Percentiles rank a stretch among this genome's conserved stretches.
Conservation (phyloP, 1,284 basidiomycete species). For the Quambalaria eucalypti region DNA sequence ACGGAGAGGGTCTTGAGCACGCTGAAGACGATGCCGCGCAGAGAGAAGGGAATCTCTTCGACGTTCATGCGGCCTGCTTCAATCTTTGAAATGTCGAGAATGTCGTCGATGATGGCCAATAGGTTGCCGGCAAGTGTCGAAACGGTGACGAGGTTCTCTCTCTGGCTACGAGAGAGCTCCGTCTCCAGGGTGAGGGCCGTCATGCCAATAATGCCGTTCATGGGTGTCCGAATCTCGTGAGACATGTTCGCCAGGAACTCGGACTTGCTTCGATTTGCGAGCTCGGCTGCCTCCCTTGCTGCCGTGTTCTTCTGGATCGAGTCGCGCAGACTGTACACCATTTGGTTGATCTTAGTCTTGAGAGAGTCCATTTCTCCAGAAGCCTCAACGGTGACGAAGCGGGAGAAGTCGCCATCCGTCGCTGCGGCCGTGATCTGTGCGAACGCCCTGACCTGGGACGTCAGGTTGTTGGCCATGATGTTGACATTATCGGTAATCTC, state of each 20-base stretch:
- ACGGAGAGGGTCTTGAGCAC: constrained; percentile 97
- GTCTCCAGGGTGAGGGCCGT: constrained; percentile 94
- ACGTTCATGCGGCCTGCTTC: constrained; percentile 99
- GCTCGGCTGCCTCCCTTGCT: constrained; percentile 90
- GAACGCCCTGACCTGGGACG: constrained; percentile 96
- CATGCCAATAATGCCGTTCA: constrained; percentile 85
- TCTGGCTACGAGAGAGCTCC: constrained; percentile 74
- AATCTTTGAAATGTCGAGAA: constrained; percentile 47
- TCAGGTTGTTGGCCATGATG: constrained; percentile 64
- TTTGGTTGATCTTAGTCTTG: constrained; percentile 98
- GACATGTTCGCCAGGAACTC: constrained; percentile 61
- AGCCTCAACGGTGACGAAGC: constrained; percentile 98
- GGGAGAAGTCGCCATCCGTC: constrained; percentile 96
- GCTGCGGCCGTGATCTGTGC: constrained; percentile 97
- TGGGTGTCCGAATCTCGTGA: constrained; percentile 47
- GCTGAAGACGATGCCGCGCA: constrained; percentile 90
- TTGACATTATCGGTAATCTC: constrained; percentile 77
- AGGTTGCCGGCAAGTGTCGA: constrained; percentile 88
- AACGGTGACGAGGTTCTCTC: constrained; percentile 91
- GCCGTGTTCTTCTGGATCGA: constrained; percentile 98
- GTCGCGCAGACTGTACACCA: constrained; percentile 96
- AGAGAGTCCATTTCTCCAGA: constrained; percentile 98
- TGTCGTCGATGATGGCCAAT: constrained; percentile 71
- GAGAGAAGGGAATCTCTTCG: constrained; percentile 96
- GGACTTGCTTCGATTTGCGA: constrained; percentile 83